phyloP scores from a whole-genome alignment of 345 rosid species.

The Eucalyptus brandiana region DNA sequence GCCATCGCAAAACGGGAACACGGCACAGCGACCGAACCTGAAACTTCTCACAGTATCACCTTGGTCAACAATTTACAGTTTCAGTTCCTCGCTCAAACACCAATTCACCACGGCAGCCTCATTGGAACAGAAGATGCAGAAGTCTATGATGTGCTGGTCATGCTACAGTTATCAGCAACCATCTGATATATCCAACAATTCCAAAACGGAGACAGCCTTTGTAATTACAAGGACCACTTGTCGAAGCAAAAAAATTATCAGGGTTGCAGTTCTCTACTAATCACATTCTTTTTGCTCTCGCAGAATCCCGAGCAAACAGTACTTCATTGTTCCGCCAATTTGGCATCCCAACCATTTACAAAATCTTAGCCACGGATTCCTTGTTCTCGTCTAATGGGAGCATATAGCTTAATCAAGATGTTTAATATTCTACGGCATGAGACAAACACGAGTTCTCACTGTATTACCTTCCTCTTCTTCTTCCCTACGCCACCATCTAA shows the following conservation, averaged over 20 bases:
- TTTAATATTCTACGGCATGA: background rate
- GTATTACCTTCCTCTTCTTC: background rate
- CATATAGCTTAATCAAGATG: background rate
- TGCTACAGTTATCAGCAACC: background rate
- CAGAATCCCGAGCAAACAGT: background rate
- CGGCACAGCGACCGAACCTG: background rate
- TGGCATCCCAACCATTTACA: background rate
- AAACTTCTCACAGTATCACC: background rate
- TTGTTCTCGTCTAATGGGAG: background rate
- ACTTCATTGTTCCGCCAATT: background rate
- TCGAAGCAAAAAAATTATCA: background rate
- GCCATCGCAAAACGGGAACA: background rate
- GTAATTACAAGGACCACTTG: background rate
- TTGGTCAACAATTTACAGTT: background rate
- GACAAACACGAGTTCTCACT: background rate
- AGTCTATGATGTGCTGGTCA: background rate
- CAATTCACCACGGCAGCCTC: background rate
- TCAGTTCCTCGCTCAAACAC: background rate
- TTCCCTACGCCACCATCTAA: background rate
- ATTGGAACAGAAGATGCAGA: background rate
- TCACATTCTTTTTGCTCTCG: background rate
- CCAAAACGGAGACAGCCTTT: background rate
- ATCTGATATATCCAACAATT: background rate
- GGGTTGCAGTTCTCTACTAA: background rate
- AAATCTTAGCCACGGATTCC: background rate